phyloP scores from a whole-genome alignment of 1,139 yeast genomes.

The Candida frijolesensis region DNA sequence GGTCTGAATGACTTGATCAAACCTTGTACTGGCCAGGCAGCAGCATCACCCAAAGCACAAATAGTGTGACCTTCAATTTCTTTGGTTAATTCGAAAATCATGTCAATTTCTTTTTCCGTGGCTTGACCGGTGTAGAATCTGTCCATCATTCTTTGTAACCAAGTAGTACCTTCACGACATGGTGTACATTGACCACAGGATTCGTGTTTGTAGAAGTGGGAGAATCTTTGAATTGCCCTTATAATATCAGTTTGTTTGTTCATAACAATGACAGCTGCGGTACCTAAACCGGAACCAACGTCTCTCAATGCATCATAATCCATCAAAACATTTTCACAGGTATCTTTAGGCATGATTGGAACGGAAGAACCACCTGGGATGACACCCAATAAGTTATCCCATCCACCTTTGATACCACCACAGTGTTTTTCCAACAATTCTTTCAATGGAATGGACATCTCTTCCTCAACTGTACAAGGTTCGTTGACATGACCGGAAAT shows the following conservation, averaged over 20 bases:
- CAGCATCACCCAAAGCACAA: slow-evolving; percentile 90
- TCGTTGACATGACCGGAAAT: slow-evolving; percentile 88
- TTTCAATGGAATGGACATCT: slow-evolving; percentile 83
- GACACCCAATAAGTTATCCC: slow-evolving; percentile 86
- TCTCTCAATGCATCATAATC: slow-evolving; percentile 85
- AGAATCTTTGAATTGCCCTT: slow-evolving; percentile 80
- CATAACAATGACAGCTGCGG: slow-evolving; percentile 91
- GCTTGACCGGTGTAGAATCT: slow-evolving; percentile 81
- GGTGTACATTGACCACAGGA: slow-evolving; percentile 95
- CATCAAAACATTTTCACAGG: slow-evolving; percentile 73
- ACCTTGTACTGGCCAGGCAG: slow-evolving; percentile 93
- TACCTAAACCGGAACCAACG: slow-evolving; percentile 84
- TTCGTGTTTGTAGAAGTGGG: slow-evolving; percentile 85
- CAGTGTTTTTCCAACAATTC: slow-evolving; percentile 85
- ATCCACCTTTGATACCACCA: slow-evolving; percentile 88
- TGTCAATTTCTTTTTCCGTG: slow-evolving; percentile 74
- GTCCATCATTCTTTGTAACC: slow-evolving; percentile 82
- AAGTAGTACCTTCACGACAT: slow-evolving; percentile 91
- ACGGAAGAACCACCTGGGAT: slow-evolving; percentile 91
- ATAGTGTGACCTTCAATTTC: slow-evolving; percentile 89
- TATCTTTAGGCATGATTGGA: slow-evolving; percentile 70
- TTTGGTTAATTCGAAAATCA: slow-evolving; percentile 78
- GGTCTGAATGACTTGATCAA: slow-evolving; percentile 82
- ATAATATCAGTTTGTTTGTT: slow-evolving; percentile 82
- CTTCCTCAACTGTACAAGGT: slow-evolving; percentile 92